phyloP scores from a whole-genome alignment of 352 stramenopile genomes.

The Phytophthora melonis region DNA sequence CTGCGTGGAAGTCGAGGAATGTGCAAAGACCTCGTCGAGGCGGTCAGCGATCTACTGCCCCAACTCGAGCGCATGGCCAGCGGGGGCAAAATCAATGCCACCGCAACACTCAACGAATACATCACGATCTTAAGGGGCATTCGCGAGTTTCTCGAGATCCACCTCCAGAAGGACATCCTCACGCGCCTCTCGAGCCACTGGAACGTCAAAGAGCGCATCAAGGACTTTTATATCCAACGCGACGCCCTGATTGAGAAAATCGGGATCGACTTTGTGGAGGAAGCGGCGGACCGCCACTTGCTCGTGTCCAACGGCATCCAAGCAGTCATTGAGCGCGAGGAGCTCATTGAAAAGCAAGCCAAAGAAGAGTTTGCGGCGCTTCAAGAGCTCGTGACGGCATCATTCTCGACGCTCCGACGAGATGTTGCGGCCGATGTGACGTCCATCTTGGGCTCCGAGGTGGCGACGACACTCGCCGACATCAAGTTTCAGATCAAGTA shows the following conservation, averaged over 20 bases:
- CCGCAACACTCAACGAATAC: not conserved
- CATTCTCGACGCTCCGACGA: no score
- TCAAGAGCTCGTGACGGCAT: no score
- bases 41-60: not conserved
- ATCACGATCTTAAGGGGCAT: not conserved
- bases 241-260: not conserved
- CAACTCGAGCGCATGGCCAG: not conserved
- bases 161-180: not conserved
- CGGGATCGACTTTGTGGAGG: not conserved
- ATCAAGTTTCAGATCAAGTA: no score
- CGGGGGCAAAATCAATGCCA: not conserved
- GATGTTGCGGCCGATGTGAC: no score
- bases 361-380: no score
- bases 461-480: no score
- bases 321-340: no score
- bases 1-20: not conserved
- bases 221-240: not conserved
- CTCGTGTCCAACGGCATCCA: not conserved
- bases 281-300: not conserved
- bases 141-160: not conserved
- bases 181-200: not conserved
- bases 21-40: not conserved
- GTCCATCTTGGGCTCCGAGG: no score
- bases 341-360: no score
- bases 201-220: not conserved